Percentiles rank a stretch among this genome's conserved stretches.
Evolutionary conservation across 164 flowering plant species (phyloP).

Genomic region (Macadamia tetraphylla): DNA sequence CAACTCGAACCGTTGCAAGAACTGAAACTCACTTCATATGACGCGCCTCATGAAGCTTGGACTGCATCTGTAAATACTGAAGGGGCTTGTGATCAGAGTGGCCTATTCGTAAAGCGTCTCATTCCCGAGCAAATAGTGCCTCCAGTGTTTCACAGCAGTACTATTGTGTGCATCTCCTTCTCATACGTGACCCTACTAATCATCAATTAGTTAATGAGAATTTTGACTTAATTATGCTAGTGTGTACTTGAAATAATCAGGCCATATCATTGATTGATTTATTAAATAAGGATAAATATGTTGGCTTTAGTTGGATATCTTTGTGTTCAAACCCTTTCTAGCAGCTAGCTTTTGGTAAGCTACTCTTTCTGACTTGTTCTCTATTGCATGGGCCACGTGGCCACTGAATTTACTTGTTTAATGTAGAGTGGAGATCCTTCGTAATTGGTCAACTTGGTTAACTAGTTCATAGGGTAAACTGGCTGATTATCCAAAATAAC

Average conservation of each 20-base stretch:
- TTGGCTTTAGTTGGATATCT: slow-evolving; percentile 8
- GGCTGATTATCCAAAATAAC: no score
- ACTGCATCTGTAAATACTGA: slow-evolving; percentile 5
- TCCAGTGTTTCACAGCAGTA: no score
- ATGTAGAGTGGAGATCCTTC: no score
- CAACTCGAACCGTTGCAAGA: no score
- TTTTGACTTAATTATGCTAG: no score
- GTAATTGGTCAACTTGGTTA: no score
- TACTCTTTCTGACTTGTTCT: slow-evolving; percentile 8
- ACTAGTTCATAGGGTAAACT: no score
- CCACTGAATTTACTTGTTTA: no score
- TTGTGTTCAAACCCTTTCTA: background rate
- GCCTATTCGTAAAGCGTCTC: background rate
- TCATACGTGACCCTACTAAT: no score
- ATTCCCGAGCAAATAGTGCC: no score
- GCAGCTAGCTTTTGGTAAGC: slow-evolving; percentile 6
- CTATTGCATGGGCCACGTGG: slow-evolving; percentile 6
- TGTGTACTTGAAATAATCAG: background rate
- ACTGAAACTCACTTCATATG: background rate
- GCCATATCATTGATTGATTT: slow-evolving; percentile 1
- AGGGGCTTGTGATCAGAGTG: slow-evolving; percentile 9
- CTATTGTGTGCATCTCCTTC: no score
- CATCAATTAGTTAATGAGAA: no score
- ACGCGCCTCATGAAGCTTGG: slow-evolving; percentile 4
- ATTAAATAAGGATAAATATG: background rate